Base-by-base conservation (phyloP, 2,329 filamentous ascomycete species). In the Colletotrichum zoysiae region DNA sequence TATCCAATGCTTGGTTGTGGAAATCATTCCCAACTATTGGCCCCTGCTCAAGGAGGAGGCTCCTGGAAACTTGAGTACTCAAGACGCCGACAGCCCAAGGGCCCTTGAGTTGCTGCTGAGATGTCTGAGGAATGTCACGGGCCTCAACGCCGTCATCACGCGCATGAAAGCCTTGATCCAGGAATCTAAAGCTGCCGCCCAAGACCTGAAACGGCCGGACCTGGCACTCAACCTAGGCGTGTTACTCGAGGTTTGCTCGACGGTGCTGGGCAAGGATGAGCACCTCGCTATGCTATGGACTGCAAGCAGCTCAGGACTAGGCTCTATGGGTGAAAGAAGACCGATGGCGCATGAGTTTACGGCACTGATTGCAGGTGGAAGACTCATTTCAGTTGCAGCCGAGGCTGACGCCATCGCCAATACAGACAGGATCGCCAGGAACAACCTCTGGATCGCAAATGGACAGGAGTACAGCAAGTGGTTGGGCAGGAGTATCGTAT, bases 11-110 rank as follows among this genome's bases (percentile, higher is more conserved):
- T 83, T 99, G 46, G 90, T 97, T 70, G 91, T 88, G 20, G 89
- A 91, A 42, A 95, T 93, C 35, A 84, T 94, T 9, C 93, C 93
- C 1, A 93, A 95, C 78, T 97, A 95, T 81, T 98, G 96, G 95
- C 78, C 85, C 3, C 77, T 89, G 11, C 78, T 95, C 20, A 82
- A 84, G 48, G 86, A 88, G 69, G 83, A 82, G n/a, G 79, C 78
- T 3, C 40, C 78, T 38, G 71, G 75, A 3, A 46, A 74, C 30
- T 69, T 71, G 14, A 71, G 65, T 48, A 46, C 61, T 7, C 60
- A 74, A 2, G 53, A 64, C 40, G 48, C 35, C 3, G 71, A 65
- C 26, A 76, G 70, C 61, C 75, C 79, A 75, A 76, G 76, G 33
- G 86, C 87, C 50, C 75, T 85, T 1, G 79, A 82, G 51, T 80